phyloP scores from a whole-genome alignment of 495 filamentous ascomycete genomes.

The Penicillium maclennaniae region DNA sequence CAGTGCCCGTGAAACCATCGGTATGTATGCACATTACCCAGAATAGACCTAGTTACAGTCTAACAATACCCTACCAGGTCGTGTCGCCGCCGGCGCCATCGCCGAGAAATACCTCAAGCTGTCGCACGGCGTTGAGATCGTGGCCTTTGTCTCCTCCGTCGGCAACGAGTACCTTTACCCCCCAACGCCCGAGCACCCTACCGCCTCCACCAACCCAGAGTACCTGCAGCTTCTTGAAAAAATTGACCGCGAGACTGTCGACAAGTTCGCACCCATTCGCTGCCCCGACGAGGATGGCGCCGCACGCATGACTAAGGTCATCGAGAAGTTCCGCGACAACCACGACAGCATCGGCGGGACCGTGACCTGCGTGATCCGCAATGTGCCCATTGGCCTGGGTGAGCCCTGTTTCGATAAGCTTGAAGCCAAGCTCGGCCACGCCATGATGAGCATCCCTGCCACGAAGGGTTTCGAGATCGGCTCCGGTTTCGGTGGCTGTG shows the following conservation, averaged over 20 bases:
- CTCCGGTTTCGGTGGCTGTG: constrained; percentile 85
- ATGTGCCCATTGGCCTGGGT: constrained; percentile 81
- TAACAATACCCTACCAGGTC: constrained; percentile 40
- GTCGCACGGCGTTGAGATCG: constrained; percentile 82
- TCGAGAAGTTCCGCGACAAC: constrained; percentile 75
- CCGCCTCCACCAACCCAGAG: constrained; percentile 72
- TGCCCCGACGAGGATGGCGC: constrained; percentile 69
- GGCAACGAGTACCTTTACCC: constrained; percentile 81
- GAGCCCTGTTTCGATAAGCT: constrained; percentile 97
- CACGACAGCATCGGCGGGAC: constrained; percentile 91
- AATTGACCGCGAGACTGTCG: constrained; percentile 75
- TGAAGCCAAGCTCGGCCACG: constrained; percentile 88
- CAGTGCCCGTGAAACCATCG: constrained; percentile 91
- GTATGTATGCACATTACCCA: constrained; percentile 31
- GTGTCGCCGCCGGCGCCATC: constrained; percentile 92
- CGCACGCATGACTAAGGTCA: constrained; percentile 70
- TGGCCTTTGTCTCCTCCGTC: constrained; percentile 85
- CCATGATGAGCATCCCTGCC: constrained; percentile 95
- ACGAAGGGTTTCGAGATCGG: constrained; percentile 98
- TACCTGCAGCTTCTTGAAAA: constrained; percentile 73
- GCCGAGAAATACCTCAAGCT: constrained; percentile 87
- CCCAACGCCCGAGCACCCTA: constrained; percentile 69
- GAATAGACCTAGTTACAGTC: neutral
- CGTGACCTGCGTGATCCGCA: constrained; percentile 93
- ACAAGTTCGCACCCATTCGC: constrained; percentile 77